These are phyloP conservation scores for Cyanodermella asteris DNA, from an alignment of 2,329 filamentous ascomycete genomes.

Conservation along the genomic window DNA sequence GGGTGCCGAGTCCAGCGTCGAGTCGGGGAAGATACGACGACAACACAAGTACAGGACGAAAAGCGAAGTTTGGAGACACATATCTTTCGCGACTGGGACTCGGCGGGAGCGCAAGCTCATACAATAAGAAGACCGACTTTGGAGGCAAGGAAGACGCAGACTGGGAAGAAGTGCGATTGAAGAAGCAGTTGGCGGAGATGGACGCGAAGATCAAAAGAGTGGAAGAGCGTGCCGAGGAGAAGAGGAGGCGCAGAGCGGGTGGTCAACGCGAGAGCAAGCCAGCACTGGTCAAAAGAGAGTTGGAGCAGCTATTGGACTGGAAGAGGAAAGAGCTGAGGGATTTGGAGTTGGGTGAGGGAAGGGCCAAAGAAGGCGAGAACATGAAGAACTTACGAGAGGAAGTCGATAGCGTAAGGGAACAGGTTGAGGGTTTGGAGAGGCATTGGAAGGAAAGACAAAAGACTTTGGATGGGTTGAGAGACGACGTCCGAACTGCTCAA, in stretches of 20 bases:
- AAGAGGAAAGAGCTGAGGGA: conserved; percentile 64
- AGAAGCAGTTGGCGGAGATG: conserved; percentile 75
- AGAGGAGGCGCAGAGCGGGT: conserved; percentile 22
- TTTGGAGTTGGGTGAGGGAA: conserved; percentile 48
- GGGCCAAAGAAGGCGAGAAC: conserved; percentile 41
- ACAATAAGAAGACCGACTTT: conserved; percentile 76
- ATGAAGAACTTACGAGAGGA: conserved; percentile 67
- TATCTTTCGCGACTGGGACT: conserved; percentile 78
- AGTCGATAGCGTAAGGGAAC: conserved; percentile 73
- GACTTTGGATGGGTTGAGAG: conserved; percentile 50
- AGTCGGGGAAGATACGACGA: conserved; percentile 63
- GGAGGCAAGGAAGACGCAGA: conserved; percentile 64
- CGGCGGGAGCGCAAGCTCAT: conserved; percentile 53
- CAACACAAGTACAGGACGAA: conserved; percentile 63
- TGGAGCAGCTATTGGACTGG: conserved; percentile 86
- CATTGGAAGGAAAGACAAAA: conserved; percentile 61
- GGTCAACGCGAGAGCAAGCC: conserved; percentile 53
- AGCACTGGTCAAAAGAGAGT: conserved; percentile 76
- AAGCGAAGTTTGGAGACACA: conserved; percentile 92
- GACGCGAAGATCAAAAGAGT: conserved; percentile 73
- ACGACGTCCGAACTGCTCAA: no score
- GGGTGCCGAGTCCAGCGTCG: conserved; percentile 41
- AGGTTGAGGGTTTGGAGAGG: conserved; percentile 71
- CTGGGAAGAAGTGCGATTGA: conserved; percentile 90
- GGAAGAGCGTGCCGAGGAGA: conserved; percentile 46